phyloP scores from a whole-genome alignment of 208 protist species.

The Trypanosoma caninum region DNA sequence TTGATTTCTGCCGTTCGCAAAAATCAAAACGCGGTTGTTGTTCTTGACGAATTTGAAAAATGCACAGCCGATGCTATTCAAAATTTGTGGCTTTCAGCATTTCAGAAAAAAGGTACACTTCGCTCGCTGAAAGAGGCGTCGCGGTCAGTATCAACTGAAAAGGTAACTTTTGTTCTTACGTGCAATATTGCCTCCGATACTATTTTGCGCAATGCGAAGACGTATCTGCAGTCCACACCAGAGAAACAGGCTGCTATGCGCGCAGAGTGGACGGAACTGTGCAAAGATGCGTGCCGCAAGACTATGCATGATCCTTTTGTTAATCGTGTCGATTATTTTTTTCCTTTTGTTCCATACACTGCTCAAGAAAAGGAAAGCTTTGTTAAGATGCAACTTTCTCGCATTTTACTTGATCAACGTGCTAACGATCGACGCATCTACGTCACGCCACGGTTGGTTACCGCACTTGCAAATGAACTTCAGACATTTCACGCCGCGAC shows the following conservation, averaged over 20 bases:
- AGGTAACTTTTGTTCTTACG: conserved; percentile 78
- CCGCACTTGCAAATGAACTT: conserved; percentile 35
- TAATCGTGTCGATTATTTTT: conserved; percentile 81
- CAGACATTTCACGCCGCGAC: conserved; percentile 72
- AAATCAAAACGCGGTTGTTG: conserved; percentile 67
- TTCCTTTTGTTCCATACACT: conserved; percentile 81
- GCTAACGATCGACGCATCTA: conserved; percentile 36
- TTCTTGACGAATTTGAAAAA: conserved; percentile 90
- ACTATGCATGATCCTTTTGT: conserved; percentile 78
- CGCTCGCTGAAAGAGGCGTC: conserved; percentile 76
- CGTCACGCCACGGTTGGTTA: conserved; percentile 58
- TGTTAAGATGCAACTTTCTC: conserved; percentile 63
- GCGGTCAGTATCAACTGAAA: conserved; percentile 67
- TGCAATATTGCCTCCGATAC: conserved; percentile 68
- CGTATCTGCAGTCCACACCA: conserved; percentile 35
- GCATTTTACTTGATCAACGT: conserved; percentile 47
- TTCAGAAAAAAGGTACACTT: conserved; percentile 82
- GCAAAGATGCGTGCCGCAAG: conserved; percentile 42
- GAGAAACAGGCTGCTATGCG: conserved; percentile 45
- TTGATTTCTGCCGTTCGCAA: conserved; percentile 69
- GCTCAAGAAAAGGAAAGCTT: conserved; percentile 47
- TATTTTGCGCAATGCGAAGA: conserved; percentile 31
- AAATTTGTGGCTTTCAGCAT: conserved; percentile 85
- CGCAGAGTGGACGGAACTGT: conserved; percentile 35
- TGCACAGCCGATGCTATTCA: conserved; percentile 73